Base-by-base conservation (phyloP, 2,329 filamentous ascomycete species). In the Alternaria novae-zelandiae region DNA sequence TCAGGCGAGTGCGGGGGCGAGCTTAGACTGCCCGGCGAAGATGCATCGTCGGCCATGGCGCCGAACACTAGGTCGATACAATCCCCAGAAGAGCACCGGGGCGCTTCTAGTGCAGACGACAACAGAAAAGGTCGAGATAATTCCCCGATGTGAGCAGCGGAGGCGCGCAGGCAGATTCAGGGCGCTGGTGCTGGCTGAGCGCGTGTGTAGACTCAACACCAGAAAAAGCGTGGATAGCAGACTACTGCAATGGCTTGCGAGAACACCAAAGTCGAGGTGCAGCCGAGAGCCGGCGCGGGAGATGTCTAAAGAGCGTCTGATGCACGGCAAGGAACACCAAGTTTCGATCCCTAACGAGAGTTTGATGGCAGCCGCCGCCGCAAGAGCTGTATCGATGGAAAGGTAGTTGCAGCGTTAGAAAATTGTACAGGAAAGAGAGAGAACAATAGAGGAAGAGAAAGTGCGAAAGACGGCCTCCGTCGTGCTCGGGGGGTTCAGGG, bases 1-100 rank as follows among this genome's bases (percentile, higher is more conserved):
- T 77, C 72, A 49, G 78, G 78, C 72, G 77, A 79, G 72, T 80
- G 77, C 57, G 79, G 79, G 41, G 76, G 74, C 53, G 76, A 79
- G 67, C 78, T 78, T 60, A 79, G 70, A 68, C 74, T 77, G 59
- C 74, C 78, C 26, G 76, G 75, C 64, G 78, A 79, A 54, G 75
- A 78, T 41, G 74, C 74, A 68, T 72, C 75, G 50, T 76, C 71
- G 58, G 75, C 74, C 78, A 79, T 80, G 53, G 70, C 66, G 69
- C 64, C 53, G 61, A 69, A 70, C 32, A 69, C 66, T 47, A 54
- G 61, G 66, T 61, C 21, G 7, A 23, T 36, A 25, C 57, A 51
- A 50, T 26, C 12, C n/a, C 50, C 30, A 44, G 25, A 36, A n/a
- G 21, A 26, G 23, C 21, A 44, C 21, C 20, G 28, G 17, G n/a